Evolutionary conservation across 495 filamentous ascomycete genomes (phyloP), one percentile per base, ranked within the genome.

Genomic region (Bryoglossum gracile): DNA sequence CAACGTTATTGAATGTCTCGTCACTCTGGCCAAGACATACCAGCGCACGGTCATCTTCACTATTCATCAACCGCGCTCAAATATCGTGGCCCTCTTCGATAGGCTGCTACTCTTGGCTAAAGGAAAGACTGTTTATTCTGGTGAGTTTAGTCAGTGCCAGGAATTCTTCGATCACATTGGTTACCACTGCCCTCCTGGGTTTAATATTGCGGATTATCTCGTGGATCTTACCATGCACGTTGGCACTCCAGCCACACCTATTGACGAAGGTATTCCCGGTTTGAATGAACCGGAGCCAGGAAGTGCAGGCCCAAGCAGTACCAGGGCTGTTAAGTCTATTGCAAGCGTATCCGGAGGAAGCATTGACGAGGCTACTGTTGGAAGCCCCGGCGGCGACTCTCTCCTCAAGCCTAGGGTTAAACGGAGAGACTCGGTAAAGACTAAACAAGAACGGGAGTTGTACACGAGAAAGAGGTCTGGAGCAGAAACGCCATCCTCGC

Each of bases 51-150:
- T 98, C 50, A 85, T 98, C 47, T 96, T 98, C 71, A 98, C 92
- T 4, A 98, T 98, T 53, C 92, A 98, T 65, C 92, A 98, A 55
- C 92, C 92, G n/a, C 77, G 94, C 49, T 97, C 92, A n/a, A 98
- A 98, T 58, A 98, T 98, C 56, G 92, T 97, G 23, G 92, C 92
- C n/a, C 75, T 98, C 24, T 98, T 98, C 58, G 94, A 98, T 62
- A 81, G 91, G 46, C 74, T 98, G 14, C 78, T 98, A 51, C 80
- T 98, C 14, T 72, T 98, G 26, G 92, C 92, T 6, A 81, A 86
- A 55, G 92, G 92, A 28, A 86, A 81, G 57, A 84, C 86, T 2
- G 91, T 98, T 6, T 98, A 94, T 59, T 96, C 91, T 2, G 92
- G 92, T 0, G 85, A 87, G 16, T 88, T 95, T 56, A 79, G 85